A percentile compares a stretch with the other conserved stretches of the same genome.
These are phyloP conservation scores for Sindora glabra DNA, from an alignment of 306 rosid species.

Conservation along the genomic window DNA sequence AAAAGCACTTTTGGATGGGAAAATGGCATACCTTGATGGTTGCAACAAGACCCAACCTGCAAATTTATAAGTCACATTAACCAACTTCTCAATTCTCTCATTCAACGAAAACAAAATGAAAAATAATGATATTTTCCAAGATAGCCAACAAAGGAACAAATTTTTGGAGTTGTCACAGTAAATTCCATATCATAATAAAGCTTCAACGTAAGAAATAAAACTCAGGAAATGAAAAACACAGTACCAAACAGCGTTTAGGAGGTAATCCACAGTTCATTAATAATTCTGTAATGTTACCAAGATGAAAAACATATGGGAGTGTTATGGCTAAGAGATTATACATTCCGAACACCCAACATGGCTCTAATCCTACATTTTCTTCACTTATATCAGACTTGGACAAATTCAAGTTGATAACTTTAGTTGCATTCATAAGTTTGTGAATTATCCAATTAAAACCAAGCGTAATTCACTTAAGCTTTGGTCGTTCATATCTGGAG, in stretches of 20 bases:
- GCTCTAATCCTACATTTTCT: too few species aligned
- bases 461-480: neutral
- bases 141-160: neutral
- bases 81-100: neutral
- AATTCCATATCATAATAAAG: neutral
- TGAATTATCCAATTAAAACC: neutral
- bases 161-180: neutral
- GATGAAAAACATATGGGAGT: too few species aligned
- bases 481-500: neutral
- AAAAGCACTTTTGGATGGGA: neutral
- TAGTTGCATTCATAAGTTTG: neutral
- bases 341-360: too few species aligned
- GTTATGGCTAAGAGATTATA: too few species aligned
- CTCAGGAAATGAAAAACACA: neutral
- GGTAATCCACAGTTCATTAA: too few species aligned
- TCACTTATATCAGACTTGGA: neutral
- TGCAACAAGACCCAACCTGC: constrained; percentile 97
- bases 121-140: neutral
- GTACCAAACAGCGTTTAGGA: too few species aligned
- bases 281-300: too few species aligned
- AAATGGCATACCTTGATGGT: constrained; percentile 75
- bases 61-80: constrained; percentile 36
- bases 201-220: neutral
- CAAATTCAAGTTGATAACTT: neutral
- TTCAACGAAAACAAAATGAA: neutral